Percentiles rank a stretch among this genome's conserved stretches.
These are phyloP conservation scores for Exobasidium cylindrosporum DNA, from an alignment of 1,284 basidiomycete genomes.

Conservation along the genomic window DNA sequence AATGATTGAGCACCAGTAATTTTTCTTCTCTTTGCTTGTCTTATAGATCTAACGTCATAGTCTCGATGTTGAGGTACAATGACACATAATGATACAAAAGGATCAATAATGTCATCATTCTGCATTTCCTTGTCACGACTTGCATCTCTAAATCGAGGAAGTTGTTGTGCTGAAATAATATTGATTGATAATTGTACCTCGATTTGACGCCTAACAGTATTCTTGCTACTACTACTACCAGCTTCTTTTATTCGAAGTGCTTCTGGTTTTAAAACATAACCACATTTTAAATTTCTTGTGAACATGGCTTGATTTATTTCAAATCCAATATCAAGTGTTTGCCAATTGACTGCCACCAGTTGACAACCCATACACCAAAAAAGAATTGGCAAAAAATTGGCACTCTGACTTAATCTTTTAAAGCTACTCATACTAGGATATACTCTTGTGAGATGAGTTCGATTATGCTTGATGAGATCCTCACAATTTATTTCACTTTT, in stretches of 20 bases:
- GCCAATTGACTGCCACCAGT: conserved; percentile 96
- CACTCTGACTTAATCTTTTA: conserved; percentile 41
- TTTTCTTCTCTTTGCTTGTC: conserved; percentile 14
- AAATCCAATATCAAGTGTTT: conserved; percentile 69
- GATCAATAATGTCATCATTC: conserved; percentile 37
- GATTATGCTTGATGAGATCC: conserved; percentile 85
- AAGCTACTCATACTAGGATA: conserved; percentile 78
- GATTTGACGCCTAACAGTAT: conserved; percentile 13
- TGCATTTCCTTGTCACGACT: conserved; percentile 32
- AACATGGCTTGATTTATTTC: conserved; percentile 96
- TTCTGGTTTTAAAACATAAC: conserved; percentile 86
- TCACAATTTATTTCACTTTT: conserved; percentile 23
- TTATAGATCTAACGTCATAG: conserved; percentile 34
- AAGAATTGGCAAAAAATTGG: conserved; percentile 84
- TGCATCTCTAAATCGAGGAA: conserved; percentile 61
- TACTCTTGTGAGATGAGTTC: conserved; percentile 77
- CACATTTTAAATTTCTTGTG: conserved; percentile 74
- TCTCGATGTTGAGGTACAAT: conserved; percentile 22
- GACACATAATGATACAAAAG: conserved; percentile 38
- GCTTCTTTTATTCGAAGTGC: conserved; percentile 65
- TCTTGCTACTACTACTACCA: too few species aligned
- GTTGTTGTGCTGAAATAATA: conserved; percentile 79
- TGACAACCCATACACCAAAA: conserved; percentile 89
- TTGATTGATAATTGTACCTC: conserved; percentile 29
- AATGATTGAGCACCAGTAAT: neutral